Evolutionary conservation across 164 flowering plant genomes (phyloP), one percentile per base, ranked within the genome.

Genomic region (Chloranthus sessilifolius): DNA sequence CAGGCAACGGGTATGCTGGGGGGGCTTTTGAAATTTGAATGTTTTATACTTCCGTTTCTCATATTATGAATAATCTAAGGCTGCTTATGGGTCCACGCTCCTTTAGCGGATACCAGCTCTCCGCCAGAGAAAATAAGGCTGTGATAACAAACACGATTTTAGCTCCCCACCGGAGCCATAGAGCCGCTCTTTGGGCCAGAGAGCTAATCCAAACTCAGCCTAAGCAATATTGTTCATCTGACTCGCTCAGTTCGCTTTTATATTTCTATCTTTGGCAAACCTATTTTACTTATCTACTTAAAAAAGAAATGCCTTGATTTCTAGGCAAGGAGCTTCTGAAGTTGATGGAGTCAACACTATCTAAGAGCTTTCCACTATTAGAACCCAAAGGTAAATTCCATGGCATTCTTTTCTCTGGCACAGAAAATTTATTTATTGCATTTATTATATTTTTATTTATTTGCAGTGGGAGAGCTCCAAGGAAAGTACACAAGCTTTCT

Each of bases 281-380:
- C n/a, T n/a, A 33, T 33, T 33, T 33, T 7, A 7, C 12, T 12
- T 7, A 33, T 7, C 36, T 33, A 33, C 12, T 41, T 22, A 36
- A 23, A 15, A 19, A 40, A 1, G 22, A 30, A 15, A 42, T 34
- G 45, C 40, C n/a, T 34, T 20, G 7, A n/a, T 44, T 55, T 55
- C 3, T 44, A 78, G 83, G 78, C 38, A 62, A 70, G n/a, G 66
- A 75, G 23, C 54, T 78, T 30, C 45, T 66, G 17, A 52, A 61
- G 38, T 23, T 78, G 67, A 64, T 71, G 40, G 56, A 70, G 28
- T 73, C 74, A 36, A 47, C 72, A 30, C 52, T 67, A 21, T 51
- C 69, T 2, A 50, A 46, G 33, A 62, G 42, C 30, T 7, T 71
- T 1, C 64, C 71, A 10, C 64, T 69, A n/a, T 64, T 73, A 42